Evolutionary conservation across 1,284 basidiomycete species (phyloP), one percentile per base, ranked within the genome.

Genomic region (Acaromyces ingoldii): DNA sequence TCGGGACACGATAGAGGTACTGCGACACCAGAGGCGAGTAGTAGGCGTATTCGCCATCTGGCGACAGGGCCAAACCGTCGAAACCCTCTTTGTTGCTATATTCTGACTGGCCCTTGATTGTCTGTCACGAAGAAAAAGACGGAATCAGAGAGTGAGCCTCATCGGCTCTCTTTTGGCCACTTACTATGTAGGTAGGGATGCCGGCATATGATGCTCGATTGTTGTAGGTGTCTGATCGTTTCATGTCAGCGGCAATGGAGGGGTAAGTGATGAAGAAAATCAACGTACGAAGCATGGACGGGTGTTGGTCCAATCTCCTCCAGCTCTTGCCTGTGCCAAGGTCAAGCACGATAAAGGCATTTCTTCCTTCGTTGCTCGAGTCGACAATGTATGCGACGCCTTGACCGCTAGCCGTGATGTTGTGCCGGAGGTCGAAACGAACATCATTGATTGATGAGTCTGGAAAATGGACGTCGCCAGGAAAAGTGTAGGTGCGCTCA

Each of bases 351-450:
- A 56, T 55, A 19, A 56, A 24, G 10, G 51, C 51, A 19, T 54
- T 56, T 22, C 54, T 22, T 13, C 54, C 54, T 49, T 56, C 54
- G 31, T 56, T 53, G 22, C 40, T 44, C 10, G 53, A 55, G 29
- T 56, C 54, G n/a, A 53, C 53, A 39, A 56, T 46, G 36, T 56
- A 56, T n/a, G 42, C 51, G 15, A 56, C 51, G 26, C 54, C 54
- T 55, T 55, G 25, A 9, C 51, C 54, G 21, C 26, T 26, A 13
- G 31, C 25, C 26, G 44, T 48, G 28, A 51, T 2, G 29, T 56
- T 55, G 13, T 31, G 36, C 24, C 52, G 24, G n/a, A 56, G 53
- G 26, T 56, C 54, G n/a, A 56, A 47, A n/a, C 54, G 31, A 17
- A 56, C 33, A 25, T 56, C 54, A 29, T 56, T 56, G 22, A 56